These are phyloP conservation scores for Pichia rugopelliculosa DNA, from an alignment of 805 yeast genomes.

Conservation along the genomic window DNA sequence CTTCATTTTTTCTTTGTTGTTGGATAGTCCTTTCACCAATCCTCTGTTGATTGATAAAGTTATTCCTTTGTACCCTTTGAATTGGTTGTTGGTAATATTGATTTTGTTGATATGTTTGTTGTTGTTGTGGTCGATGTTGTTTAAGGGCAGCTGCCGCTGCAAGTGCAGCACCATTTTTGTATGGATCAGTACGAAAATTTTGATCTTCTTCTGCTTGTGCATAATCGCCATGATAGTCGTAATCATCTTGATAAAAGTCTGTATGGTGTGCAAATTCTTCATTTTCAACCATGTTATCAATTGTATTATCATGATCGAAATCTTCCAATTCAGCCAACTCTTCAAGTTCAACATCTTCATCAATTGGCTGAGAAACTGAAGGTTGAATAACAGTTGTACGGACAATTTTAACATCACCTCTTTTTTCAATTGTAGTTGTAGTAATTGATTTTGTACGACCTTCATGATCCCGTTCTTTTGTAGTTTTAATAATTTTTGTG, in stretches of 20 bases:
- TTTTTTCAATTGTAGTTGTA: constrained; percentile 41
- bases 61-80: neutral
- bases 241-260: neutral
- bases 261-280: neutral
- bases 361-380: constrained; percentile 14
- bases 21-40: neutral
- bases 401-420: constrained; percentile 42
- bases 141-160: constrained; percentile 11
- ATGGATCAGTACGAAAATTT: neutral
- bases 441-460: constrained; percentile 53
- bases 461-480: constrained; percentile 40
- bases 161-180: constrained; percentile 2
- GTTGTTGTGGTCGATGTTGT: neutral
- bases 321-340: constrained; percentile 21
- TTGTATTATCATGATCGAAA: constrained; percentile 22
- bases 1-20: constrained; percentile 2
- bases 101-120: neutral
- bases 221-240: neutral
- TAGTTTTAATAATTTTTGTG: constrained; percentile 38
- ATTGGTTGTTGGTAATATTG: neutral
- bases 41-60: too few relatives aligned
- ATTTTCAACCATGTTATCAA: constrained; percentile 14
- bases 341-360: constrained; percentile 18
- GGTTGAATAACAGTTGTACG: constrained; percentile 39
- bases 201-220: neutral